Evolutionary conservation across 2,329 filamentous ascomycete species (phyloP).

Genomic region (Lomentospora prolificans): DNA sequence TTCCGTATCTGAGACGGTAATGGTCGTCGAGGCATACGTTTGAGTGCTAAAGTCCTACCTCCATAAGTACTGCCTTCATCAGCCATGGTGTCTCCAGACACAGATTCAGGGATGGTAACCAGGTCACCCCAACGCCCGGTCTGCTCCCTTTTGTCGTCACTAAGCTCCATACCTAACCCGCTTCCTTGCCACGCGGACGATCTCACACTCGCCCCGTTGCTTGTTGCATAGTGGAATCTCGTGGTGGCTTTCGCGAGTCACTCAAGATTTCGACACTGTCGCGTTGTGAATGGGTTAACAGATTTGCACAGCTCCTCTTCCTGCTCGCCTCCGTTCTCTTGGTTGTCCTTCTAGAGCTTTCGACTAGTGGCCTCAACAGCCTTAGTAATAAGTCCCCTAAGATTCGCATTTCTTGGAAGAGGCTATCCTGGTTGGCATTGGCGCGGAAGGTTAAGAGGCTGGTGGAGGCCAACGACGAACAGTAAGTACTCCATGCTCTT

Average conservation of each 20-base stretch:
- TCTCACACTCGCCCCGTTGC: background rate
- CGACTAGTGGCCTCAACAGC: background rate
- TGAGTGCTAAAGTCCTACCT: background rate
- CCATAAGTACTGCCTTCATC: background rate
- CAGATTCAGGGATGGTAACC: background rate
- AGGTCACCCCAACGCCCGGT: background rate
- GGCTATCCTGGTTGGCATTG: constrained; percentile 3
- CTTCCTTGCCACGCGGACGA: constrained; percentile 3
- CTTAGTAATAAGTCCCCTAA: background rate
- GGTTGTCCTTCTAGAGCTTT: background rate
- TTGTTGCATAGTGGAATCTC: constrained; percentile 4
- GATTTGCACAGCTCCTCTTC: background rate
- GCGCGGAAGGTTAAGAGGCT: constrained; percentile 7
- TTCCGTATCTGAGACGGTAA: background rate
- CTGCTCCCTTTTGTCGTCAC: constrained; percentile 3
- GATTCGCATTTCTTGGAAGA: constrained; percentile 3
- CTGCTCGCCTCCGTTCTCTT: background rate
- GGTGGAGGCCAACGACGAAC: background rate
- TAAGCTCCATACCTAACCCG: background rate
- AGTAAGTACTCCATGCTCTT: background rate
- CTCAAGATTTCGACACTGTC: constrained; percentile 6
- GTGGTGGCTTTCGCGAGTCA: constrained; percentile 4
- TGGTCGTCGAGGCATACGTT: background rate
- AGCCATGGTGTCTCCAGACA: background rate
- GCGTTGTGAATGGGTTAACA: background rate